Conservation (phyloP, 139 green algal genomes). For the Zygnema circumcarinatum region DNA sequence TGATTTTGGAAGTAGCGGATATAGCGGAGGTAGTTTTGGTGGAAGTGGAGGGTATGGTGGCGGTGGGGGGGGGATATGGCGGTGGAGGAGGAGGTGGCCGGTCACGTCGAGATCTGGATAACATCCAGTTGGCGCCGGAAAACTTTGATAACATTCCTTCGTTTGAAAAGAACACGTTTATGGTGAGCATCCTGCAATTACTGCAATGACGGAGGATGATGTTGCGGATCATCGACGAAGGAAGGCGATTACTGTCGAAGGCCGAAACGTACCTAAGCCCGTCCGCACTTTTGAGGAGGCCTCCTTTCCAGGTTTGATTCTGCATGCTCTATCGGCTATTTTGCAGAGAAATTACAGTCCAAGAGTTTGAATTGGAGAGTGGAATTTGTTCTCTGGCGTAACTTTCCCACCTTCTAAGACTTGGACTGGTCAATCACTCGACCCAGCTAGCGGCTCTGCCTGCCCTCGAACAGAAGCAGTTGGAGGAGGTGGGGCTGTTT, state of each 20-base stretch:
- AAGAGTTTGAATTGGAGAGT: no score
- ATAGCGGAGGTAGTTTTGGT: conserved; percentile 14
- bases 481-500: no score
- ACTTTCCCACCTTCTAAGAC: no score
- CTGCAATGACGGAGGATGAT: conserved; percentile 69
- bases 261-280: conserved; percentile 74
- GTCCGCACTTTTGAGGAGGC: conserved; percentile 78
- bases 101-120: conserved; percentile 73
- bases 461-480: no score
- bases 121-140: conserved; percentile 70
- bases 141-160: conserved; percentile 81
- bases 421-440: no score
- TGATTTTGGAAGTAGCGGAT: conserved; percentile 24
- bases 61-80: neutral
- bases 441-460: no score
- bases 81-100: conserved; percentile 35
- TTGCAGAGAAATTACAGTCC: no score
- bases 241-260: conserved; percentile 73
- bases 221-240: conserved; percentile 75
- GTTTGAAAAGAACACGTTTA: conserved; percentile 97
- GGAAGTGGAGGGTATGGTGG: conserved; percentile 28
- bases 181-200: conserved; percentile 84
- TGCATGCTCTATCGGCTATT: no score
- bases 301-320: conserved; percentile 77
- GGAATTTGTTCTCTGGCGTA: no score